Evolutionary conservation across 1,284 basidiomycete species (phyloP).

Genomic region (Hemileia vastatrix): DNA sequence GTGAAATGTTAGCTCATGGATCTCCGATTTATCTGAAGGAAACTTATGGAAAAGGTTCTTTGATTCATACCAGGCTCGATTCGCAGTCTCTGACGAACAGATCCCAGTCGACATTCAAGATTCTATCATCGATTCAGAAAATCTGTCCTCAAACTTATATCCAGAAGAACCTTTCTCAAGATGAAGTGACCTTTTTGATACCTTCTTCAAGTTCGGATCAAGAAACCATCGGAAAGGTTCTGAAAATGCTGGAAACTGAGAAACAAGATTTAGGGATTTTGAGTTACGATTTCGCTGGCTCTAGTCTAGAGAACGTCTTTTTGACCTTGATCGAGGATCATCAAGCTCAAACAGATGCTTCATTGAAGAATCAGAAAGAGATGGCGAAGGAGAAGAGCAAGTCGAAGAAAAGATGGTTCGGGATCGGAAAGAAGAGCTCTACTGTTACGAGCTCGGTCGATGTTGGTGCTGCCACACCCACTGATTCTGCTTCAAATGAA

Average conservation of each 20-base stretch:
- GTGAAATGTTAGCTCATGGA: conserved; percentile 61
- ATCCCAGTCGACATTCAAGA: conserved; percentile 46
- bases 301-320: conserved; percentile 71
- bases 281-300: conserved; percentile 59
- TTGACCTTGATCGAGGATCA: conserved; percentile 54
- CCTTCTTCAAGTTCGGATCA: conserved; percentile 52
- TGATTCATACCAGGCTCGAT: too few relatives aligned
- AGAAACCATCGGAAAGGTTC: conserved; percentile 51
- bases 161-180: conserved; percentile 31
- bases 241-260: conserved; percentile 52
- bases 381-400: conserved; percentile 15
- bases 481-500: not conserved
- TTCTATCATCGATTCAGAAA: conserved; percentile 23
- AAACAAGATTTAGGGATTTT: conserved; percentile 46
- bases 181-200: too few relatives aligned
- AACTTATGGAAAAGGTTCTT: conserved; percentile 62
- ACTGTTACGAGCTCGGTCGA: not conserved
- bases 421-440: not conserved
- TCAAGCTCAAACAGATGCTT: conserved; percentile 27
- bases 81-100: conserved; percentile 45
- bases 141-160: conserved; percentile 51
- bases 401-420: conserved; percentile 10
- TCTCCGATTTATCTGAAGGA: conserved; percentile 64
- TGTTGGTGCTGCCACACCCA: not conserved
- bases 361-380: not conserved